Base-by-base conservation (phyloP, 768 basidiomycete genomes). In the Trametes coccinea region DNA sequence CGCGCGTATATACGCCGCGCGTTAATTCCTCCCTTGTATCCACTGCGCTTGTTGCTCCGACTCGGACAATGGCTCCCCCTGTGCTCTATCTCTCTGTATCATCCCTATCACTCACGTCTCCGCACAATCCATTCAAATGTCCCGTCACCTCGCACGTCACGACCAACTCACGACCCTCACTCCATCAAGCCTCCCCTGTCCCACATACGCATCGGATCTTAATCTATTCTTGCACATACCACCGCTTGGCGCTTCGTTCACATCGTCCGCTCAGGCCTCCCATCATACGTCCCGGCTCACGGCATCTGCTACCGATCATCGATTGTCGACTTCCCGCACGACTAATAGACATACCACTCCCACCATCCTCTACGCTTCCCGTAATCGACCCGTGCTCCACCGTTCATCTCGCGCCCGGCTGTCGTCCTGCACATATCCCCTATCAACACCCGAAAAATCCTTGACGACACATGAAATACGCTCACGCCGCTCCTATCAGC, bases 111-210 rank as follows among this genome's bases (percentile, higher is more conserved):
- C 39, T 60, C 59, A 56, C 47, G 51, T 50, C 62, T 54, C 44
- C 48, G 46, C 59, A 40, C 52, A 53, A 27, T 17, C 27, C 60
- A 41, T 41, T 57, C 39, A 47, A 27, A 57, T 56, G 53, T 61
- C 48, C 53, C 49, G 60, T 52, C 48, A 27, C 44, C 43, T 27
- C 49, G 31, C 51, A 58, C 45, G 51, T 61, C 46, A 66, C 62
- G 65, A 66, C 65, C 62, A 63, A 60, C 61, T 66, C 62, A 66
- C 50, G 65, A 63, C 59, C 61, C 43, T 47, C 53, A 44, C 49
- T 52, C 7, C 53, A 51, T 30, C 22, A 30, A 33, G 37, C 31
- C 57, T 43, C 34, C n/a, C 40, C 17, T 56, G 44, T 56, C 39
- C 47, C 45, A 48, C 53, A 55, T 59, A 56, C 50, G 48, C 50